Evolutionary conservation across 768 basidiomycete species (phyloP).

Genomic region (Gelatoporia subvermispora): DNA sequence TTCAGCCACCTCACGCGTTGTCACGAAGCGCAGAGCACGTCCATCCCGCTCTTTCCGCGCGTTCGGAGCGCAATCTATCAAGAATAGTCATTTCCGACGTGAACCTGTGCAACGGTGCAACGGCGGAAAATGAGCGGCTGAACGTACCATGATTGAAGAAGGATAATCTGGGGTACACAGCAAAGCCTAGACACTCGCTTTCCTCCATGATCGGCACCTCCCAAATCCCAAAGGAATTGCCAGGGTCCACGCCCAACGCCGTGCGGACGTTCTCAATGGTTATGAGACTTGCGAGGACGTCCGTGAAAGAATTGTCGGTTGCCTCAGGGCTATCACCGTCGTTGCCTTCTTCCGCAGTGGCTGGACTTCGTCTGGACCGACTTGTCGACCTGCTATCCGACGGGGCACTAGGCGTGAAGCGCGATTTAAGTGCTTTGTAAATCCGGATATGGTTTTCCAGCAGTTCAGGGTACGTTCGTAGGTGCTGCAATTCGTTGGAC

Average conservation of each 20-base stretch:
- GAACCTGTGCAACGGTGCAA: background rate
- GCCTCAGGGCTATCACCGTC: background rate
- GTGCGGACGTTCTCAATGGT: slow-evolving; percentile 44
- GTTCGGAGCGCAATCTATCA: slow-evolving; percentile 49
- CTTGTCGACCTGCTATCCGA: background rate
- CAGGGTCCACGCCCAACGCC: slow-evolving; percentile 53
- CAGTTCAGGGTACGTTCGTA: slow-evolving; percentile 42
- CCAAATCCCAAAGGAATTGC: slow-evolving; percentile 69
- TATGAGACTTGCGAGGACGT: slow-evolving; percentile 28
- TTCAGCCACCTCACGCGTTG: slow-evolving; percentile 33
- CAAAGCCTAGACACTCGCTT: slow-evolving; percentile 59
- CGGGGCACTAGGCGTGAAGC: slow-evolving; percentile 7
- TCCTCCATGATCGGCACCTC: slow-evolving; percentile 40
- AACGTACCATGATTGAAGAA: slow-evolving; percentile 64
- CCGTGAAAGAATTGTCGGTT: slow-evolving; percentile 16
- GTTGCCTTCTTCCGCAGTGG: no score
- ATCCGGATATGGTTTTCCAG: slow-evolving; percentile 49
- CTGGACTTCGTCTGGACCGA: background rate
- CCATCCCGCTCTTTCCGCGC: slow-evolving; percentile 41
- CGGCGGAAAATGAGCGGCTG: background rate
- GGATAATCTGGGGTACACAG: slow-evolving; percentile 53
- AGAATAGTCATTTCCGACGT: background rate
- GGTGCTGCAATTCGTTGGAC: slow-evolving; percentile 47
- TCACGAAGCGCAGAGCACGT: slow-evolving; percentile 44
- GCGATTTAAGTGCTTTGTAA: slow-evolving; percentile 42